Conservation (phyloP, 257 asterid genomes). For the Solanum piurae region DNA sequence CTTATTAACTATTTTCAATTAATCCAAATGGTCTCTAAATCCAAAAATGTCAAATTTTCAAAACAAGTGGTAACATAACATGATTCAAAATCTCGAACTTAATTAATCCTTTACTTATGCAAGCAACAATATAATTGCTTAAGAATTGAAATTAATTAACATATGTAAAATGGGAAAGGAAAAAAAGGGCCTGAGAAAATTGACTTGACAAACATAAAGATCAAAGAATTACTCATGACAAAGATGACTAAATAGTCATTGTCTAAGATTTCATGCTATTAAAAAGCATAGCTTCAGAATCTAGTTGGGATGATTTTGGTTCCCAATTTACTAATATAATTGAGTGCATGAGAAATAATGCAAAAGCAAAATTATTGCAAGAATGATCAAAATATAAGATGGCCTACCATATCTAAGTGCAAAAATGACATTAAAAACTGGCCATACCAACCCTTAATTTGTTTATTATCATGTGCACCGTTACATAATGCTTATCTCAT, state of each 20-base stretch:
- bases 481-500: slow-evolving; percentile 25
- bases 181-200: slow-evolving; percentile 28
- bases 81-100: background rate
- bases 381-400: slow-evolving; percentile 2
- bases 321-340: slow-evolving; percentile 6
- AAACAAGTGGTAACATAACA: background rate
- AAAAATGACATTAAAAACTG: background rate
- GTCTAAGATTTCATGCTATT: slow-evolving; percentile 35
- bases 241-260: slow-evolving; percentile 32
- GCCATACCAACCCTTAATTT: slow-evolving; percentile 2
- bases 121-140: background rate
- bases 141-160: background rate
- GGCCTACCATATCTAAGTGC: slow-evolving; percentile 18
- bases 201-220: slow-evolving; percentile 28
- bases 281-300: slow-evolving; percentile 57
- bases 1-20: background rate
- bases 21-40: background rate
- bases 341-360: slow-evolving; percentile 1
- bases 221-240: slow-evolving; percentile 41
- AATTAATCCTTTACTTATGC: background rate
- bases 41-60: background rate
- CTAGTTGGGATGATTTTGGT: slow-evolving; percentile 48
- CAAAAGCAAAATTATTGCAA: background rate
- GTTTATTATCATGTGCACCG: background rate
- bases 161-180: background rate